Evolutionary conservation across 2,329 filamentous ascomycete genomes (phyloP).

Genomic region (Ophiostoma himal-ulmi): DNA sequence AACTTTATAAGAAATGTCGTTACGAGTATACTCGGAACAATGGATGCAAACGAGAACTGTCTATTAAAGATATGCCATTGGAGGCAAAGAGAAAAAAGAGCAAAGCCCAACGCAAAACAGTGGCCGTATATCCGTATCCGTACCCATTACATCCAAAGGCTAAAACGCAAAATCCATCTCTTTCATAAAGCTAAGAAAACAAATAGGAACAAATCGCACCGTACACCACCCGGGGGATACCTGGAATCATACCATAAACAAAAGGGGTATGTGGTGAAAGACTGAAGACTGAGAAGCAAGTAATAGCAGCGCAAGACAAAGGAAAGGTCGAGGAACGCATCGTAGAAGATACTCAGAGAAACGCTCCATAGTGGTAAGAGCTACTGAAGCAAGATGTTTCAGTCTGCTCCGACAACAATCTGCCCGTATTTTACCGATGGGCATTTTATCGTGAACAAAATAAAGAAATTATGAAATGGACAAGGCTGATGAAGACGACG

Average conservation of each 20-base stretch:
- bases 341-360: not conserved
- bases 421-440: not conserved
- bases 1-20: not conserved
- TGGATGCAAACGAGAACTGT: not conserved
- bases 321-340: not conserved
- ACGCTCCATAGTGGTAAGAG: not conserved
- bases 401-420: not conserved
- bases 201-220: conserved; percentile 8
- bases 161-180: not conserved
- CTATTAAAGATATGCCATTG: not conserved
- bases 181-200: not conserved
- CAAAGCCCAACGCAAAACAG: not conserved
- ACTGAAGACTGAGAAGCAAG: not conserved
- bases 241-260: conserved; percentile 12
- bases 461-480: conserved; percentile 22
- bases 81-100: not conserved
- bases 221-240: conserved; percentile 5
- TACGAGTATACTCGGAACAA: not conserved
- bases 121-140: not conserved
- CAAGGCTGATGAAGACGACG: conserved; percentile 22
- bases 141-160: not conserved
- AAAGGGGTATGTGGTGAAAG: conserved; percentile 3
- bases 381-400: not conserved
- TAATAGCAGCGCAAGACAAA: not conserved
- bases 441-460: not conserved